Evolutionary conservation across 2,329 filamentous ascomycete genomes (phyloP), one percentile per base, ranked within the genome.

Genomic region (Penicillium janthinellum): DNA sequence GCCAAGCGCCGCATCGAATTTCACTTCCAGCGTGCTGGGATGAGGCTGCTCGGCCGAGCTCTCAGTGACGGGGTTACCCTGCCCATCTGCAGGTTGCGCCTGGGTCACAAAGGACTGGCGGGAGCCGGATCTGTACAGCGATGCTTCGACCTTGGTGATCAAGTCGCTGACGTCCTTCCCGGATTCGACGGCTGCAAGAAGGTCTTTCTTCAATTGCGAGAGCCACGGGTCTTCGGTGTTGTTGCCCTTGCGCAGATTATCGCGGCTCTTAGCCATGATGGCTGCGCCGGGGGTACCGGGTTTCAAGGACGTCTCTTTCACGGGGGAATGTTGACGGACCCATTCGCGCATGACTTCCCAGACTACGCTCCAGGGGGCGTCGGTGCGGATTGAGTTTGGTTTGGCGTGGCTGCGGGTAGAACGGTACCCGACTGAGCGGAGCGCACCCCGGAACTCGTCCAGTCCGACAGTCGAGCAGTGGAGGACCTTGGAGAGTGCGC

Each of bases 321-420:
- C 82, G 0, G 93, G 92, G 0, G 86, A 83, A 69, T 89, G 90
- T 72, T 96, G 92, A 25, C 89, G 85, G 14, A 90, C 86, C 92
- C 92, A 99, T 77, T 96, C 92, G 28, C 91, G 85, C 86, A 98
- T 95, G 31, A 98, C 81, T 73, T 96, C 90, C 93, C 95, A 98
- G 50, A 99, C 85, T 0, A 91, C 88, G 4, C 82, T 82, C 92
- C 92, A 99, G 0, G 93, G 91, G 14, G 95, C 95, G 76, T 98
- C 88, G 0, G 95, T 98, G 79, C 96, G 96, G 76, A 98, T 88
- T 70, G 91, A 95, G 28, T 93, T 94, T 0, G 91, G 85, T 66
- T 92, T 92, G 68, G 92, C 92, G 75, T 99, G 95, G 67, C 91
- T 96, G 69, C 94, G 87, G 0, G 91, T 91, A 3, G 90, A 90